Base-by-base conservation (phyloP, 306 rosid genomes). In the Casuarina equisetifolia region DNA sequence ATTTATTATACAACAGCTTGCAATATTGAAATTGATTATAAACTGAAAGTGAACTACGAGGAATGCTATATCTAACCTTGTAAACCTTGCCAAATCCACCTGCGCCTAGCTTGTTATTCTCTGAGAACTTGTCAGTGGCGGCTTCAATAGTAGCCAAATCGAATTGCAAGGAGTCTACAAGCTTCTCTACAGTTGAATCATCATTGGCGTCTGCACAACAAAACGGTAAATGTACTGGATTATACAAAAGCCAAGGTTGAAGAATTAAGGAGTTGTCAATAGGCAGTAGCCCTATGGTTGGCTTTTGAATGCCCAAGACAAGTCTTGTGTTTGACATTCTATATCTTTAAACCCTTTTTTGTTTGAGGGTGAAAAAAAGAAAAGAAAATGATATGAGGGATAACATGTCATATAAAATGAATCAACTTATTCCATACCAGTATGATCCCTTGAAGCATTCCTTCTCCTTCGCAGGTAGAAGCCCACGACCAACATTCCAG, bases 41-140 rank as follows among this genome's bases (percentile, higher is more conserved):
- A 25, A 25, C 32, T 25, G 32, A 25, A 25, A 25, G 32, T 25
- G 32, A 25, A 25, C 32, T 25, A 25, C 32, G 32, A 25, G 16
- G 55, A 51, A 51, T 17, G 15, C 55, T 54, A n/a, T 17, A 5
- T 2, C 6, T 3, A 1, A 78, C 84, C 81, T 82, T 77, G 75
- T 66, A 86, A 57, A 78, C 83, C 2, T 36, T 74, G 3, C 85
- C 83, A 74, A 83, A 80, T 39, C 85, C 81, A 42, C 85, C 85
- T 50, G 67, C 32, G 13, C 88, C 86, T 17, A 85, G 7, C 46
- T 53, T 82, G 40, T 80, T 74, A 1, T 67, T 20, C 0, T 4
- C 45, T 4, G 81, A 83, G 48, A 86, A 83, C 2, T 52, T 67
- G 11, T 78, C 39, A 3, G 84, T 85, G 4, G 86, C 89, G 6